Conservation (phyloP, 148 eudicot species). For the Limonium bicolor region DNA sequence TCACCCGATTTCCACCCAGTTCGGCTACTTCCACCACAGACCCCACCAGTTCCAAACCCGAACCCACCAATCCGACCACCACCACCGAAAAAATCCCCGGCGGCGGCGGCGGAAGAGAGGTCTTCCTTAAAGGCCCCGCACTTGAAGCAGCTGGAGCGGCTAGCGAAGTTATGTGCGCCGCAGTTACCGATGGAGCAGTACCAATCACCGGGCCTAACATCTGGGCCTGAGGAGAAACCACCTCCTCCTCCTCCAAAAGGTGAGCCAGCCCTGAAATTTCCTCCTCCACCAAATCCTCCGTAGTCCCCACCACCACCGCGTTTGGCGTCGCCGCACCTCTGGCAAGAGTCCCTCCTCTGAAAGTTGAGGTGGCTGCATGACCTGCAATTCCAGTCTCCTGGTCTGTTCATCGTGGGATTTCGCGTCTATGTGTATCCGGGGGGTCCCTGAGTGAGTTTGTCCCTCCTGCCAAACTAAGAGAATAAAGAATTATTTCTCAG, state of each 20-base stretch:
- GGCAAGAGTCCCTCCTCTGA: conserved; percentile 93
- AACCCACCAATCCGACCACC: conserved; percentile 21
- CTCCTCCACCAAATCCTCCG: too few relatives aligned
- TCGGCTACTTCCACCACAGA: conserved; percentile 36
- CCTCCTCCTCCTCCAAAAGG: conserved; percentile 12
- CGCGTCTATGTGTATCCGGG: too few relatives aligned
- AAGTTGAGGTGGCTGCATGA: conserved; percentile 90
- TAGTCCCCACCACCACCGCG: conserved; percentile 15
- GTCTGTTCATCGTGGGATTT: conserved; percentile 96
- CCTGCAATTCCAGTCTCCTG: conserved; percentile 99
- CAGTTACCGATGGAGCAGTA: conserved; percentile 76
- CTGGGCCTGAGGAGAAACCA: conserved; percentile 53
- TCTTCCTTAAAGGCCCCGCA: conserved; percentile 90
- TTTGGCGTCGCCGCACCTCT: conserved; percentile 72
- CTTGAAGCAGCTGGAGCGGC: conserved; percentile 96
- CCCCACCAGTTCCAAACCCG: conserved; percentile 11
- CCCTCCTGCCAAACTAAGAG: too few relatives aligned
- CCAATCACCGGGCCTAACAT: conserved; percentile 99
- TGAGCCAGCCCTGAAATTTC: conserved; percentile 17
- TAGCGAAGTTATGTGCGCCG: conserved; percentile 94
- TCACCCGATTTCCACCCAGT: conserved; percentile 98
- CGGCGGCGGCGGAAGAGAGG: conserved; percentile 9
- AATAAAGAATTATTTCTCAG: too few relatives aligned
- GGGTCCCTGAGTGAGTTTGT: too few relatives aligned
- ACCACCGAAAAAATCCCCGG: conserved; percentile 23